These are phyloP conservation scores for Podospora conica DNA, from an alignment of 495 filamentous ascomycete species.

Conservation along the genomic window DNA sequence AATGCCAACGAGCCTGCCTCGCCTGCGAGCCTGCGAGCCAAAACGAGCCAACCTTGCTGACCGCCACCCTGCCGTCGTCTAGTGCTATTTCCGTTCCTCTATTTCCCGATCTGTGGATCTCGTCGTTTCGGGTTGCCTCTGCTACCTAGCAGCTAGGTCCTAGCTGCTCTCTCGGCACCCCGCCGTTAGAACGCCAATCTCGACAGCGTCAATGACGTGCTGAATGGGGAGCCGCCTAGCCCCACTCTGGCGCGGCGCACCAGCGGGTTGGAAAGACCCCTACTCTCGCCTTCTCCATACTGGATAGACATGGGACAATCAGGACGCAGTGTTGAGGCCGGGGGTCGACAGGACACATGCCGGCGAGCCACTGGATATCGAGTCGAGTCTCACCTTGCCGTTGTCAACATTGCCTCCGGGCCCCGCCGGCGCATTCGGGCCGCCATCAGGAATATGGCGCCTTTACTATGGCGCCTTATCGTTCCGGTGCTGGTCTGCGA, in stretches of 20 bases:
- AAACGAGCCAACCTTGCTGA: constrained; percentile 4
- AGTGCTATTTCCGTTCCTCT: constrained; percentile 12
- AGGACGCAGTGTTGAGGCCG: background rate
- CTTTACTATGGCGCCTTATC: background rate
- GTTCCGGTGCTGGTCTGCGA: background rate
- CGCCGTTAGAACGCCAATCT: background rate
- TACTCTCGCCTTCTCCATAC: background rate
- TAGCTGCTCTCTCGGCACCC: background rate
- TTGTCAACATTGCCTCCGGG: background rate
- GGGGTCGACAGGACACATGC: background rate
- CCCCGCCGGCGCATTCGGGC: background rate
- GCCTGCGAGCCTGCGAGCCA: background rate
- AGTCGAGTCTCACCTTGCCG: background rate
- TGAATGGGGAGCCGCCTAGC: background rate
- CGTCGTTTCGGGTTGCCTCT: background rate
- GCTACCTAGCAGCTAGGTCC: no score
- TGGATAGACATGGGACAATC: background rate
- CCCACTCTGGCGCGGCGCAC: background rate
- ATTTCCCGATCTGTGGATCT: constrained; percentile 13
- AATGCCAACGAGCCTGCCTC: background rate
- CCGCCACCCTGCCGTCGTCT: constrained; percentile 7
- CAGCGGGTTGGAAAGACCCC: background rate
- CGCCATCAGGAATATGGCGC: background rate
- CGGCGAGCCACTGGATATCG: background rate
- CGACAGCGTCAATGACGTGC: background rate